Evolutionary conservation across 768 basidiomycete genomes (phyloP).

Genomic region (Tephrocybe sp.): DNA sequence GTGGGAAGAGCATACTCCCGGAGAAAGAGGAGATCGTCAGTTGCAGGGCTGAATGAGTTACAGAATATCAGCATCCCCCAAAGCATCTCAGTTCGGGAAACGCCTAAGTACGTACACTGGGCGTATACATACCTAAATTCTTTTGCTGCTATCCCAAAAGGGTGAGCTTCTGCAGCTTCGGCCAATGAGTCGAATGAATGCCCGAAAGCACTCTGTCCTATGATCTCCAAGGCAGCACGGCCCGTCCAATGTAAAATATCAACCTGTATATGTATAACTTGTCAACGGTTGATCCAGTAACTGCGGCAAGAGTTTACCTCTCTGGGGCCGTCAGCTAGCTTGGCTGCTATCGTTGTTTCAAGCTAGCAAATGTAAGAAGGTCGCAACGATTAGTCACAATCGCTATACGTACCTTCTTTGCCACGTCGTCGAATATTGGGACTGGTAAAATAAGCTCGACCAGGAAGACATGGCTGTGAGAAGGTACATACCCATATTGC

Average conservation of each 20-base stretch:
- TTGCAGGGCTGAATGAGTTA: conserved; percentile 4
- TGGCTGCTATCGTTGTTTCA: conserved; percentile 2
- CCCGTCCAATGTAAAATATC: conserved; percentile 27
- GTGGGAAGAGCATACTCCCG: conserved; percentile 24
- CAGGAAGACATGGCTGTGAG: not conserved
- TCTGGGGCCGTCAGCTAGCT: conserved; percentile 10
- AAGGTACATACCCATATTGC: conserved; percentile 18
- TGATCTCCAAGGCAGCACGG: conserved; percentile 27
- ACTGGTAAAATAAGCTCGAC: conserved; percentile 1
- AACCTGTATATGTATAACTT: conserved; percentile 14
- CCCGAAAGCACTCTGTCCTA: conserved; percentile 28
- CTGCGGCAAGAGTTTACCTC: conserved; percentile 8
- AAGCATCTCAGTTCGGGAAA: not conserved
- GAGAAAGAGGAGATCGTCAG: conserved; percentile 10
- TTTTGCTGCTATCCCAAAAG: conserved; percentile 25
- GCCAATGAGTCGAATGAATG: conserved; percentile 27
- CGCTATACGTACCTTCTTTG: conserved; percentile 10
- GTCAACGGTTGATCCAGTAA: not conserved
- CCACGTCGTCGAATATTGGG: conserved; percentile 17
- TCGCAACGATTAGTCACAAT: not conserved
- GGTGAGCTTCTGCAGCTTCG: conserved; percentile 23
- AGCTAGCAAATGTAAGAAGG: conserved; percentile 6
- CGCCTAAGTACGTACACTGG: too few relatives aligned
- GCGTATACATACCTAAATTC: conserved; percentile 18
- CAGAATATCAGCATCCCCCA: not conserved